Conservation (phyloP, 2,329 filamentous ascomycete genomes). For the Penicillium italicum region DNA sequence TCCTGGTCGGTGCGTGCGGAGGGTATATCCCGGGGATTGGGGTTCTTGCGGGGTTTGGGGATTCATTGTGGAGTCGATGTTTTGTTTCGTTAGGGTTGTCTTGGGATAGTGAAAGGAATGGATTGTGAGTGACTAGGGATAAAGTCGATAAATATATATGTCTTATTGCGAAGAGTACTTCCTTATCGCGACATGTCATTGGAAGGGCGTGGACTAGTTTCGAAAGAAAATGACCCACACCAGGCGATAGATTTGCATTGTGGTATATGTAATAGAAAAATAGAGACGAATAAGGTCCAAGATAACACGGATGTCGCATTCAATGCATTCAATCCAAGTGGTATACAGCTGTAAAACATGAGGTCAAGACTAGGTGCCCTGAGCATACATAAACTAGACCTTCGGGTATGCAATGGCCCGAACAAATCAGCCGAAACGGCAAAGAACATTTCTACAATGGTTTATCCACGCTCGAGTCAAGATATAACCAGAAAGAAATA, state of each 20-base stretch:
- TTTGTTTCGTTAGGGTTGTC: neutral
- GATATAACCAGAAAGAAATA: neutral
- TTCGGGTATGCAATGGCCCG: neutral
- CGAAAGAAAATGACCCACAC: neutral
- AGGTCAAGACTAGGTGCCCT: neutral
- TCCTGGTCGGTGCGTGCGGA: slow-evolving; percentile 14
- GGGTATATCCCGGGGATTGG: neutral
- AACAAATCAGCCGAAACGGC: neutral
- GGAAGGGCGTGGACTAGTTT: neutral
- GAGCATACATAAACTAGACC: neutral
- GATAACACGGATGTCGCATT: neutral
- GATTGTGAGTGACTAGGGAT: neutral
- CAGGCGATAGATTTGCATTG: neutral
- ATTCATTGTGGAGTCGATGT: neutral
- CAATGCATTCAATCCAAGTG: neutral
- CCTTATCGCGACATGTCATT: neutral
- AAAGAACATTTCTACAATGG: neutral
- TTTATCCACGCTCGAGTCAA: neutral
- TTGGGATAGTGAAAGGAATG: neutral
- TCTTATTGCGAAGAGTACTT: neutral
- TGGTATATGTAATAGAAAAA: neutral
- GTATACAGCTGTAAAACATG: slow-evolving; percentile 5
- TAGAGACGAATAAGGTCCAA: neutral
- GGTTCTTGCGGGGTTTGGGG: neutral
- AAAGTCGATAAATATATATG: neutral